Evolutionary conservation across 148 eudicot species (phyloP).

Genomic region (Rhododendron vialii): DNA sequence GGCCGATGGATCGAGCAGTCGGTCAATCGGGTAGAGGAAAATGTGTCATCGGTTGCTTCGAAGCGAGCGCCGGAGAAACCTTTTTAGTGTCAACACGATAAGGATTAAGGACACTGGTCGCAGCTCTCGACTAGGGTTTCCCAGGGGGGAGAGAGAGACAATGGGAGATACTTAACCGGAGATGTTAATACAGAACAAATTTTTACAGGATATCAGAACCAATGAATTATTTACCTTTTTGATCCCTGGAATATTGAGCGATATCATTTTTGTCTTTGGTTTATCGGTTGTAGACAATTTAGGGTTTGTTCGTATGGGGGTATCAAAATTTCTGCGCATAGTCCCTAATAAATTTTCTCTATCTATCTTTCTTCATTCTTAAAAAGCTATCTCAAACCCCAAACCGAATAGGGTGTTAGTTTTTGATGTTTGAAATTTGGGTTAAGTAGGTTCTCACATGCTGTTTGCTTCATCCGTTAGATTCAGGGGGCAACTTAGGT

Average conservation of each 20-base stretch:
- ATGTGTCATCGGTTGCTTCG: background rate
- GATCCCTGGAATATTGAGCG: too few species aligned
- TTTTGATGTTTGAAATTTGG: background rate
- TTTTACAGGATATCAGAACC: background rate
- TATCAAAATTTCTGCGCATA: too few species aligned
- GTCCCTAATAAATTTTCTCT: too few species aligned
- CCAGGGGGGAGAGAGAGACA: background rate
- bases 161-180: background rate
- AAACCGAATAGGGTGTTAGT: too few species aligned
- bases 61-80: background rate
- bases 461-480: too few species aligned
- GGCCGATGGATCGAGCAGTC: background rate
- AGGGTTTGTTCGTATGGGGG: too few species aligned
- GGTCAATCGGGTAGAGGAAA: background rate
- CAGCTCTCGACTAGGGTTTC: background rate
- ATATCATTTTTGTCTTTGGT: too few species aligned
- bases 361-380: too few species aligned
- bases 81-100: background rate
- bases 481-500: background rate
- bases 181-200: background rate
- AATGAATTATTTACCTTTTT: background rate
- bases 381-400: too few species aligned
- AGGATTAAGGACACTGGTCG: background rate
- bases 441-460: too few species aligned
- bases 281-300: too few species aligned